Conservation (phyloP, 768 basidiomycete genomes). For the Suillus tomentosus region DNA sequence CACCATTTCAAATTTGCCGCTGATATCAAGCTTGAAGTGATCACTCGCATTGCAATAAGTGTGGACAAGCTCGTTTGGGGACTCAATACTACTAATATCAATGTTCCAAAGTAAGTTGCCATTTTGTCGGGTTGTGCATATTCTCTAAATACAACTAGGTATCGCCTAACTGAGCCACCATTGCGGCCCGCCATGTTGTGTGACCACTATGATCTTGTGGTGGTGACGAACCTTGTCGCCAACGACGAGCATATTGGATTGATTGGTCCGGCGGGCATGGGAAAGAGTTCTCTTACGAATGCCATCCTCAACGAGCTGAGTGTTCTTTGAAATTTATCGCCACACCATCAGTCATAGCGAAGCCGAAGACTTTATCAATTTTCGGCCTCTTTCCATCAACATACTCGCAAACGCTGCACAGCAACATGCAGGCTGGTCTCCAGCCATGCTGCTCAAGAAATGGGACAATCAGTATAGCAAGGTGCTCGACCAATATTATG, state of each 20-base stretch:
- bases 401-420: too few species aligned
- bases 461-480: too few species aligned
- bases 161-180: neutral
- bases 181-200: neutral
- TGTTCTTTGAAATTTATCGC: too few species aligned
- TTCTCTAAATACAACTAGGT: neutral
- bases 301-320: conserved; percentile 1
- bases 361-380: too few species aligned
- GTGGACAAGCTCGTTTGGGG: neutral
- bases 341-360: too few species aligned
- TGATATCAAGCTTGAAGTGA: too few species aligned
- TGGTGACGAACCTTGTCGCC: neutral
- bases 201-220: neutral
- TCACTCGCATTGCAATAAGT: too few species aligned
- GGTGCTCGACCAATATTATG: too few species aligned
- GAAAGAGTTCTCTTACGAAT: conserved; percentile 2
- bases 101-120: neutral
- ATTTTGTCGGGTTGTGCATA: neutral
- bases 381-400: too few species aligned
- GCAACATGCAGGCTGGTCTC: too few species aligned
- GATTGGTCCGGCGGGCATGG: neutral
- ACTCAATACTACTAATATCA: neutral
- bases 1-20: too few species aligned
- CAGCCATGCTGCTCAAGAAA: too few species aligned
- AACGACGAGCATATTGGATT: neutral